These are phyloP conservation scores for Infundibulicybe gibba DNA, from an alignment of 768 basidiomycete genomes.

Conservation along the genomic window DNA sequence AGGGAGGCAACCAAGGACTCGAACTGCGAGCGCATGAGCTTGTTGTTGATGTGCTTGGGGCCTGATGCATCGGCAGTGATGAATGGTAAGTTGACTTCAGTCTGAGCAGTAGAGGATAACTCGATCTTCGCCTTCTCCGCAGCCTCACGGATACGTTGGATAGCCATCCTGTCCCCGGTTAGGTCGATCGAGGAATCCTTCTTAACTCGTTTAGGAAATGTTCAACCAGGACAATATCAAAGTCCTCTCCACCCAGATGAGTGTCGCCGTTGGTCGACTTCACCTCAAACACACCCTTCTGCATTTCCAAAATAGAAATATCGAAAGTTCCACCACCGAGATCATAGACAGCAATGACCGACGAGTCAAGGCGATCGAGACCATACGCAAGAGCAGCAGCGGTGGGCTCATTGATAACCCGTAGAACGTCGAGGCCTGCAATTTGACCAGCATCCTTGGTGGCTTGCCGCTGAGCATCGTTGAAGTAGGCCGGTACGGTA, in stretches of 20 bases:
- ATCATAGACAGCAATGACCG: conserved; percentile 96
- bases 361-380: conserved; percentile 81
- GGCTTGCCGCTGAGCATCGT: conserved; percentile 98
- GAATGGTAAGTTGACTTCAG: conserved; percentile 97
- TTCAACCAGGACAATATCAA: conserved; percentile 87
- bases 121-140: conserved; percentile 99
- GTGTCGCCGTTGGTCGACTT: conserved; percentile 99
- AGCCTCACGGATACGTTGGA: conserved; percentile 98
- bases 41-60: conserved; percentile 95
- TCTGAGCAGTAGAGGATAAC: conserved; percentile 90
- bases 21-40: conserved; percentile 85
- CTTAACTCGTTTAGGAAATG: conserved; percentile 89
- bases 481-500: conserved; percentile 98
- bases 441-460: conserved; percentile 98
- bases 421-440: conserved; percentile 94
- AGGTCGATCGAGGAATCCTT: conserved; percentile 86
- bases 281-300: conserved; percentile 99
- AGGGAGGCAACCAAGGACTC: conserved; percentile 81
- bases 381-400: conserved; percentile 98
- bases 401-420: conserved; percentile 99
- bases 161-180: conserved; percentile 86
- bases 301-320: conserved; percentile 99
- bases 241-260: conserved; percentile 95
- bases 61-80: conserved; percentile 95
- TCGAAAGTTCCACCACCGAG: conserved; percentile 98